Conservation (phyloP, 2,329 filamentous ascomycete species). For the Hymenoscyphus fructigenus region DNA sequence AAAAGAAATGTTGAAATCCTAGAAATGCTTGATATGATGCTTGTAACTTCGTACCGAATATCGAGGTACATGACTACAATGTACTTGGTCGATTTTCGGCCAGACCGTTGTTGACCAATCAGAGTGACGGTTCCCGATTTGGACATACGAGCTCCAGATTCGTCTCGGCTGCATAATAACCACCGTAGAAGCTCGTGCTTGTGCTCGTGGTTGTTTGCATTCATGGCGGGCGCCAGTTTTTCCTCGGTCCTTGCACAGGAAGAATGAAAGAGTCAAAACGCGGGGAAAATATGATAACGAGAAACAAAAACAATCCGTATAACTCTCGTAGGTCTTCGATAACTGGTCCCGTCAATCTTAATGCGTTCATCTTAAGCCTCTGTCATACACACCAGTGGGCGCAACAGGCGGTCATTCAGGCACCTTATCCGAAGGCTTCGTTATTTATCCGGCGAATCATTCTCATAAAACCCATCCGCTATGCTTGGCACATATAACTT, state of each 20-base stretch:
- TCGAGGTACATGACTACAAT: constrained; percentile 9
- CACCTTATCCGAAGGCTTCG: constrained; percentile 19
- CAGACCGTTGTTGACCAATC: constrained; percentile 14
- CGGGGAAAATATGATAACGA: constrained; percentile 17
- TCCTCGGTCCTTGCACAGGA: constrained; percentile 14
- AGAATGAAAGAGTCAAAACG: constrained; percentile 28
- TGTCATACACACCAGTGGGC: constrained; percentile 14
- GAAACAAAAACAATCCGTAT: constrained; percentile 17
- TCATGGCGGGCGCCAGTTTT: constrained; percentile 5
- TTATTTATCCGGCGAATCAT: constrained; percentile 26
- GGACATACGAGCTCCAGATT: constrained; percentile 25
- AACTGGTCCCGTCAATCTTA: constrained; percentile 19
- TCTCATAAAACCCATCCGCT: constrained; percentile 8
- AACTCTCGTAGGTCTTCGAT: constrained; percentile 12
- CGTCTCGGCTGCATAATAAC: constrained; percentile 15
- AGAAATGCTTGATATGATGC: constrained; percentile 8
- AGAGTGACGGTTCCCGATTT: constrained; percentile 20
- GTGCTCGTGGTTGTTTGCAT: not conserved
- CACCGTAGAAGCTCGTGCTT: constrained; percentile 15
- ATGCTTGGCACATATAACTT: constrained; percentile 20
- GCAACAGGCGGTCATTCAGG: constrained; percentile 23
- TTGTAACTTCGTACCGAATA: constrained; percentile 14
- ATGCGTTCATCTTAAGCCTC: constrained; percentile 24
- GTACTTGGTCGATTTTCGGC: constrained; percentile 3
- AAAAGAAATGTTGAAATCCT: constrained; percentile 5